Evolutionary conservation across 1,284 basidiomycete genomes (phyloP).

Genomic region (Somion occarium): DNA sequence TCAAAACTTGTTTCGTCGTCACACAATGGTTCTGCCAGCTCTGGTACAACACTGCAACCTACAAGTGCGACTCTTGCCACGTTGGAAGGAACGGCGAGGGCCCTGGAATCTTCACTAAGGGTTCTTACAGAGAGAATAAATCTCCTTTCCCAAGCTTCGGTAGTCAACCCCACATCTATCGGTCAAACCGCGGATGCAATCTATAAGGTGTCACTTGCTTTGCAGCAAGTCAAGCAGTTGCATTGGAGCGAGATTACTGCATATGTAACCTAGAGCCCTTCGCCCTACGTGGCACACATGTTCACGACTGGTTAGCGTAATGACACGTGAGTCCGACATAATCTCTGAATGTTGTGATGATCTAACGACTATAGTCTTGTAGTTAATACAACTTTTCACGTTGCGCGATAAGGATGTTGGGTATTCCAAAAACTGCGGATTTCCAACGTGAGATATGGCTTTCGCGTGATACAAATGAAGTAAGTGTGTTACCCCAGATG

Average conservation of each 20-base stretch:
- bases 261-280: conserved; percentile 5
- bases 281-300: background rate
- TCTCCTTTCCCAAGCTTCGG: conserved; percentile 34
- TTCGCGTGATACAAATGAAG: too few relatives aligned
- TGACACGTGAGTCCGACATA: background rate
- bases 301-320: background rate
- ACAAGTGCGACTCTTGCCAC: conserved; percentile 4
- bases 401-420: too few relatives aligned
- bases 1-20: too few relatives aligned
- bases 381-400: background rate
- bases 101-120: conserved; percentile 52
- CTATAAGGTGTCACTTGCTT: conserved; percentile 56
- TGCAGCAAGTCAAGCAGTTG: conserved; percentile 55
- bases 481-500: too few relatives aligned
- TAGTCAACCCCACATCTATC: conserved; percentile 47
- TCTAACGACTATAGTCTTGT: background rate
- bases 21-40: too few relatives aligned
- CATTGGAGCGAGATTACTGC: conserved; percentile 31
- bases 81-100: conserved; percentile 28
- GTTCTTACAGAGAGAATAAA: conserved; percentile 49
- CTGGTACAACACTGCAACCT: too few relatives aligned
- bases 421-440: too few relatives aligned
- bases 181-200: conserved; percentile 67
- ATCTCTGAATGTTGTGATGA: background rate
- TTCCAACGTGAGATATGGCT: too few relatives aligned